Conservation (phyloP, 345 rosid genomes). For the Salix brachista region DNA sequence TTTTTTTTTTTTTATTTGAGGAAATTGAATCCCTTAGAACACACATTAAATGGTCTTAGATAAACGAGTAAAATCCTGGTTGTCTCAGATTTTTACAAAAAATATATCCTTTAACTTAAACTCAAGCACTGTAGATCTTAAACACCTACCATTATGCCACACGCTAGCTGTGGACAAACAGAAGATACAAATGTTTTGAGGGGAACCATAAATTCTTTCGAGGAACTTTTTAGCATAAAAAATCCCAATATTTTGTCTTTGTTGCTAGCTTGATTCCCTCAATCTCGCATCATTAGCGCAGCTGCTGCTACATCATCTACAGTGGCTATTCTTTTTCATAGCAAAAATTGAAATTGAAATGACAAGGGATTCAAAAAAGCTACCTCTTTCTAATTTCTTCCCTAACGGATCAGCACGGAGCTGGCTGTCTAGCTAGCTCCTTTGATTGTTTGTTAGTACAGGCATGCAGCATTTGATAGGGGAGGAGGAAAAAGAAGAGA, state of each 20-base stretch:
- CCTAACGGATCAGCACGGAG: not conserved
- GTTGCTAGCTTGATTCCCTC: not conserved
- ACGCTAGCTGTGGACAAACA: too few species aligned
- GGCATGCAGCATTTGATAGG: not conserved
- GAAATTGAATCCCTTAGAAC: too few species aligned
- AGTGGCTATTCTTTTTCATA: not conserved
- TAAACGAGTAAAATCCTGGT: too few species aligned
- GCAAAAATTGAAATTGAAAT: not conserved
- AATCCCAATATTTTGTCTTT: not conserved
- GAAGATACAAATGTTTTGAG: not conserved
- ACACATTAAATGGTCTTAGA: too few species aligned
- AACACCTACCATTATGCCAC: too few species aligned
- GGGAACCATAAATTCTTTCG: not conserved
- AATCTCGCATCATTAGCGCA: not conserved
- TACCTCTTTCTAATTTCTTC: too few species aligned
- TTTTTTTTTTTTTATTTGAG: too few species aligned
- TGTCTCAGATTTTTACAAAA: too few species aligned
- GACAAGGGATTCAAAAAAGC: not conserved
- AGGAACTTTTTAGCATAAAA: not conserved
- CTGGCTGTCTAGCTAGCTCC: not conserved
- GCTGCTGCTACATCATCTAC: not conserved
- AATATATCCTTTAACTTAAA: rapidly evolving
- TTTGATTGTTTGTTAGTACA: not conserved
- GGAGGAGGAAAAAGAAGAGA: not conserved
- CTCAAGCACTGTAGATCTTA: rapidly evolving